Evolutionary conservation across 2,329 filamentous ascomycete species (phyloP).

Genomic region (Colletotrichum aenigma): DNA sequence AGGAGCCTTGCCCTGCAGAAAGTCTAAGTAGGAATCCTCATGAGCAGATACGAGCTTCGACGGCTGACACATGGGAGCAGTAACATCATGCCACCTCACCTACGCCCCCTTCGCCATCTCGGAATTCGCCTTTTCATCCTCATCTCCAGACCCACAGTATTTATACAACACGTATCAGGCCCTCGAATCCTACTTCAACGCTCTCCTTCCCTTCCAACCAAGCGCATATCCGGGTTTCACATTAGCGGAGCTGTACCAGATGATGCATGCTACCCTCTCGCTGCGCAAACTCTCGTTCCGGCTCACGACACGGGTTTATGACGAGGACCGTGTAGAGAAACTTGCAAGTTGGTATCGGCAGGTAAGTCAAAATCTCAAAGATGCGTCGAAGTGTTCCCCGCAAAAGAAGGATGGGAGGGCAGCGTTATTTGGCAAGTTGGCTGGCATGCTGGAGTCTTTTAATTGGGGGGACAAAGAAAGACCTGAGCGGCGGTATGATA

Average conservation of each 20-base stretch:
- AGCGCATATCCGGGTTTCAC: neutral
- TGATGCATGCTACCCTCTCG: neutral
- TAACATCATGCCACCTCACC: neutral
- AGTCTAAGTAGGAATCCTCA: too few species aligned
- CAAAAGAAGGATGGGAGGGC: neutral
- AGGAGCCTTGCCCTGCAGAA: too few species aligned
- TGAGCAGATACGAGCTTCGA: too few species aligned
- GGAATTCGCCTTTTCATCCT: neutral
- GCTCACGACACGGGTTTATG: neutral
- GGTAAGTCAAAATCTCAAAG: neutral
- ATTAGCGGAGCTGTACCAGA: neutral
- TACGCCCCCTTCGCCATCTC: neutral
- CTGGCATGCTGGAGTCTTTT: neutral
- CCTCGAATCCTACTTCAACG: neutral
- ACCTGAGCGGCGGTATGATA: too few species aligned
- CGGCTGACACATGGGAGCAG: neutral
- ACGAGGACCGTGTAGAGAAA: too few species aligned
- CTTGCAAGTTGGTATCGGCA: too few species aligned
- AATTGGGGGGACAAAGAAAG: too few species aligned
- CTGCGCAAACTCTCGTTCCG: neutral
- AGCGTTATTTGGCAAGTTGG: neutral
- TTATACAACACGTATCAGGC: neutral
- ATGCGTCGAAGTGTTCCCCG: neutral
- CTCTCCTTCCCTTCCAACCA: rapidly evolving
- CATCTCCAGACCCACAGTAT: neutral